phyloP scores from a whole-genome alignment of 495 filamentous ascomycete species.

The Lepidopterella palustris region DNA sequence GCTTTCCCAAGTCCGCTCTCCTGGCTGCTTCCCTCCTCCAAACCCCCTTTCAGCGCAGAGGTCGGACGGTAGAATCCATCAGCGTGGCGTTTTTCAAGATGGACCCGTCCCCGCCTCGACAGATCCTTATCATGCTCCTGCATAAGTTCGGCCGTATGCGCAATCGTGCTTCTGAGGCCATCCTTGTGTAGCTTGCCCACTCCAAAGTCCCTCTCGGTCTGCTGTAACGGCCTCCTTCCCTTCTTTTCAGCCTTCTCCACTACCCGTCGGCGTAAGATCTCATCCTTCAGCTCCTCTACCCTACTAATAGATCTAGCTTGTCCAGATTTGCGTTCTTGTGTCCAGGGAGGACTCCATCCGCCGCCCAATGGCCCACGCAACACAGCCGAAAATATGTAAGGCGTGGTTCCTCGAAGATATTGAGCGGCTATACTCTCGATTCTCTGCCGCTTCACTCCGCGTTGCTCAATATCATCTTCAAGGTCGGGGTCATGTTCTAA shows the following conservation, averaged over 20 bases:
- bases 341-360: constrained; percentile 27
- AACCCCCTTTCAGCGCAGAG: no score
- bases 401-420: constrained; percentile 16
- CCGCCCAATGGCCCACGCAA: constrained; percentile 23
- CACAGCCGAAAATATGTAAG: constrained; percentile 14
- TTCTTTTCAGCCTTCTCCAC: neutral
- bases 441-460: constrained; percentile 19
- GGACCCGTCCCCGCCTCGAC: no score
- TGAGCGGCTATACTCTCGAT: constrained; percentile 17
- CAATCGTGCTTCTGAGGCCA: neutral
- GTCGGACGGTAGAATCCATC: no score
- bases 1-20: no score
- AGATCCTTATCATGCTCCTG: no score
- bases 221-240: neutral
- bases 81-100: no score
- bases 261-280: neutral
- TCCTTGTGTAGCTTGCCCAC: neutral
- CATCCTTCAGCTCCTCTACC: neutral
- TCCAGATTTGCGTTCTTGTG: neutral
- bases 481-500: neutral
- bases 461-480: neutral
- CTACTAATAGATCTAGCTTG: neutral
- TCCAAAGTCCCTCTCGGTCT: neutral
- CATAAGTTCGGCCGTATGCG: neutral
- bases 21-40: no score